Evolutionary conservation across 164 flowering plant species (phyloP).

Genomic region (Akebia trifoliata): DNA sequence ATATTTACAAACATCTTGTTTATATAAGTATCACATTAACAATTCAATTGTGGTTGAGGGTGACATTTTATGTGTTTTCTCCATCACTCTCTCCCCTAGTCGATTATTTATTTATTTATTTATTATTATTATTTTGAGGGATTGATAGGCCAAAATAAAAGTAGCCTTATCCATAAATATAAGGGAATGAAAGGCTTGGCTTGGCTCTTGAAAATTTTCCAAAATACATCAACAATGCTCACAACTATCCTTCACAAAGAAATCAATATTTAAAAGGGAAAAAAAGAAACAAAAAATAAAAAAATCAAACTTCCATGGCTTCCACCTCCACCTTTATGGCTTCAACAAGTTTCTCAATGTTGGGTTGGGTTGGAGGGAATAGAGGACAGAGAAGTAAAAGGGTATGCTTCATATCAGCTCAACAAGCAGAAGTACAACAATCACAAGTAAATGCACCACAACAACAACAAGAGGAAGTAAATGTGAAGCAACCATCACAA

Average conservation of each 20-base stretch:
- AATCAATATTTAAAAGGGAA: too few species aligned
- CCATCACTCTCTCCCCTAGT: background rate
- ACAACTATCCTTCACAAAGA: background rate
- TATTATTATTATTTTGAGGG: too few species aligned
- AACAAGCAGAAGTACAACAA: conserved; percentile 25
- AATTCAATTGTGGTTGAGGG: too few species aligned
- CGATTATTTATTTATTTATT: too few species aligned
- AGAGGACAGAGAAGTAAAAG: conserved; percentile 14
- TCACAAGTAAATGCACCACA: conserved; percentile 8
- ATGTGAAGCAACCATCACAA: conserved; percentile 30
- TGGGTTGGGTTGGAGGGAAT: conserved; percentile 27
- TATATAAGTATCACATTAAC: background rate
- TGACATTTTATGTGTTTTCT: too few species aligned
- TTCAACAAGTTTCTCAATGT: conserved; percentile 37
- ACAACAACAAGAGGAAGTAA: conserved; percentile 15
- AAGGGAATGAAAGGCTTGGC: background rate
- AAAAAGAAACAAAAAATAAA: too few species aligned
- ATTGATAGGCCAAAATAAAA: background rate
- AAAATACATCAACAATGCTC: background rate
- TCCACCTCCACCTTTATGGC: conserved; percentile 33
- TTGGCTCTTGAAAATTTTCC: background rate
- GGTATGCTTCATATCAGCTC: conserved; percentile 28
- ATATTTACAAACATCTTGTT: background rate
- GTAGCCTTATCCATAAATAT: background rate
- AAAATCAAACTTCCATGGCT: conserved; percentile 19